Conservation (phyloP, 148 eudicot species). For the Fallopia convolvulus region DNA sequence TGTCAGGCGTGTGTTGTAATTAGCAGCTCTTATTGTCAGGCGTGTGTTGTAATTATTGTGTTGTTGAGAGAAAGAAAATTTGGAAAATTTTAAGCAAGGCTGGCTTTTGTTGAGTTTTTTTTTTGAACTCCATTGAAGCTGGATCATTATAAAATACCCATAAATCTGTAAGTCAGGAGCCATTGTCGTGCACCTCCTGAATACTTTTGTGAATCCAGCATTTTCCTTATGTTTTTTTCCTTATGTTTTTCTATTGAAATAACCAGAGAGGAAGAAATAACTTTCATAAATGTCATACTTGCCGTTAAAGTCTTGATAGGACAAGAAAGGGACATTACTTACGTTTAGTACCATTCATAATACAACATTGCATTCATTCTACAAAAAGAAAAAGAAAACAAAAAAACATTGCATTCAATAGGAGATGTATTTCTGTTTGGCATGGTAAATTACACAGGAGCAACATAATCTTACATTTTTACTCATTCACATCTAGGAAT, state of each 20-base stretch:
- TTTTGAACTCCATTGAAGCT: too few relatives aligned
- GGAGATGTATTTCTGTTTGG: background rate
- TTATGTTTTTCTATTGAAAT: too few relatives aligned
- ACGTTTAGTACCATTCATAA: background rate
- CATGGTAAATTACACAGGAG: conserved; percentile 2
- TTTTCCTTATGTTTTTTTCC: background rate
- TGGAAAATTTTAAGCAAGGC: too few relatives aligned
- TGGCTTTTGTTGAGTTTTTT: too few relatives aligned
- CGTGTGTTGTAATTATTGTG: too few relatives aligned
- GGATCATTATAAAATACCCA: background rate
- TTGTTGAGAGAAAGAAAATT: too few relatives aligned
- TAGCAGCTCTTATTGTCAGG: too few relatives aligned
- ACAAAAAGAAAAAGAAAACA: too few relatives aligned
- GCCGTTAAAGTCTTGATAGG: background rate
- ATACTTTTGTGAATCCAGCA: background rate
- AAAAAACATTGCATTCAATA: background rate
- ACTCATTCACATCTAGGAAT: background rate
- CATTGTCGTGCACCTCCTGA: background rate
- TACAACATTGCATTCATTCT: background rate
- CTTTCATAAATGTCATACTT: background rate
- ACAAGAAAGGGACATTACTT: background rate
- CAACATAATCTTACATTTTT: background rate
- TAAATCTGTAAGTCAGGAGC: background rate
- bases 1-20: too few relatives aligned
- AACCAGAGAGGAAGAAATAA: background rate